phyloP scores from a whole-genome alignment of 2,329 filamentous ascomycete genomes.

The Neoarthrinium moseri region DNA sequence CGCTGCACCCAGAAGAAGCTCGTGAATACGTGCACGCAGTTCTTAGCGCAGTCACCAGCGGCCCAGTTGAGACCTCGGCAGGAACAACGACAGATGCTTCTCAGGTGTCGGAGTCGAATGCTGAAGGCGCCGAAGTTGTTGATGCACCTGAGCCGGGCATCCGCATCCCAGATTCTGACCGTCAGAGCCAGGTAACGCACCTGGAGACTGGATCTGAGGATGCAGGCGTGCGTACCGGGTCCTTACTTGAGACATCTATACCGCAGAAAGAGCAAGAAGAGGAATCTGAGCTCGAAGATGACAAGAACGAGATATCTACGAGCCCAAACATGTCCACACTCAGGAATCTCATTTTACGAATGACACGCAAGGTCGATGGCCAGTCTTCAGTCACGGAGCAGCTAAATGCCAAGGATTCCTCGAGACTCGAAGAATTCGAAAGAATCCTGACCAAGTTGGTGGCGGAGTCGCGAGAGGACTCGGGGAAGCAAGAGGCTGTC shows the following conservation, averaged over 20 bases:
- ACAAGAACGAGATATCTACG: constrained; percentile 14
- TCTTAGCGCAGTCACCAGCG: constrained; percentile 44
- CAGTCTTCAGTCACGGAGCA: constrained; percentile 16
- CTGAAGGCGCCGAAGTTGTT: background rate
- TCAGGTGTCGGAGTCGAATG: constrained; percentile 27
- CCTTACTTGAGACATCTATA: no score
- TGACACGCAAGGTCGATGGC: constrained; percentile 46
- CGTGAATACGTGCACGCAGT: constrained; percentile 49
- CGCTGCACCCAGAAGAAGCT: constrained; percentile 43
- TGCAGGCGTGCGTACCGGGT: background rate
- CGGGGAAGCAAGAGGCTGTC: background rate
- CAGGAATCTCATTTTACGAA: constrained; percentile 49
- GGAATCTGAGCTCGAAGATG: constrained; percentile 15
- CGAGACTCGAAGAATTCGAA: constrained; percentile 49
- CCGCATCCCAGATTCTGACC: background rate
- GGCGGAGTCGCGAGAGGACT: constrained; percentile 23
- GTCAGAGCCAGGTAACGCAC: background rate
- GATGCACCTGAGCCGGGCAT: background rate
- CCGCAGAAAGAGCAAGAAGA: constrained; percentile 17
- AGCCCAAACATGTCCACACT: constrained; percentile 34
- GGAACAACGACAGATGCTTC: constrained; percentile 6
- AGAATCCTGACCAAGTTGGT: constrained; percentile 49
- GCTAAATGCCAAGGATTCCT: constrained; percentile 28
- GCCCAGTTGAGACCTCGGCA: constrained; percentile 12
- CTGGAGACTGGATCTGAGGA: background rate